Conservation (phyloP, 805 yeast genomes). For the Lachancea waltii region DNA sequence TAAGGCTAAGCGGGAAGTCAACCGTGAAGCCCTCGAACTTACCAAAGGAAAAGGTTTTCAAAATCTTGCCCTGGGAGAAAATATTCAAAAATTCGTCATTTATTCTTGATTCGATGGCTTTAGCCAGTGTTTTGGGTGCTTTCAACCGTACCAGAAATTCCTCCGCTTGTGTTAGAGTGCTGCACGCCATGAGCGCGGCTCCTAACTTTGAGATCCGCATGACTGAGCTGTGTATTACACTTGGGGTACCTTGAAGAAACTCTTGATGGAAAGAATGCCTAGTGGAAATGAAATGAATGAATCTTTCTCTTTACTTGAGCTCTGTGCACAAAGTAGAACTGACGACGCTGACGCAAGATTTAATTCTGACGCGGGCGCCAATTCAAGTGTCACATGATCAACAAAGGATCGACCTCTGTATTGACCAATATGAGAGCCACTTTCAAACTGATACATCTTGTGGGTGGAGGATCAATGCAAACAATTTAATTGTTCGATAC, state of each 20-base stretch:
- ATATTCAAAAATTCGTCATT: slow-evolving; percentile 29
- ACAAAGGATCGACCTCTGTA: too few relatives aligned
- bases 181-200: slow-evolving; percentile 3
- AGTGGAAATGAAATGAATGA: too few relatives aligned
- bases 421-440: too few relatives aligned
- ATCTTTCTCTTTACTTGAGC: too few relatives aligned
- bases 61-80: slow-evolving; percentile 43
- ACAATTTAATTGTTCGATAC: background rate
- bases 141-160: slow-evolving; percentile 49
- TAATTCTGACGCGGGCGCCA: too few relatives aligned
- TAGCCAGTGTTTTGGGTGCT: slow-evolving; percentile 42
- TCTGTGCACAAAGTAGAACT: too few relatives aligned
- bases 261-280: too few relatives aligned
- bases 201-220: slow-evolving; percentile 2
- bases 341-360: too few relatives aligned
- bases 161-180: slow-evolving; percentile 11
- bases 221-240: background rate
- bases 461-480: background rate
- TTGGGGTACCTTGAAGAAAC: too few relatives aligned
- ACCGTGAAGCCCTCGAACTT: slow-evolving; percentile 67
- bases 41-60: slow-evolving; percentile 57
- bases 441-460: background rate
- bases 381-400: too few relatives aligned
- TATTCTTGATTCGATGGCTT: slow-evolving; percentile 42
- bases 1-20: slow-evolving; percentile 42